Conservation (phyloP, 305 asterid species). For the Fraxinus sp. region DNA sequence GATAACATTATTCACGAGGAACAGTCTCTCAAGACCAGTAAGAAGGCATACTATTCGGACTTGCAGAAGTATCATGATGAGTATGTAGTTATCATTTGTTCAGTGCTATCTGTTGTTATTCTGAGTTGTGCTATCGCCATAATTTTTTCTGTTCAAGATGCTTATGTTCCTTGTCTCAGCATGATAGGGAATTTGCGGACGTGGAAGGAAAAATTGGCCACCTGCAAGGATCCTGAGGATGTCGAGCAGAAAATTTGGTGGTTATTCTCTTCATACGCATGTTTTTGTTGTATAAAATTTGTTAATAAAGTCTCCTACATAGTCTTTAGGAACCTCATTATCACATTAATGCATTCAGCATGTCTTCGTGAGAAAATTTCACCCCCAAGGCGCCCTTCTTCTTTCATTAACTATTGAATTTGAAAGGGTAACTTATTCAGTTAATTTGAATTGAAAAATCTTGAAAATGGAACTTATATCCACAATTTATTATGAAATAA, state of each 20-base stretch:
- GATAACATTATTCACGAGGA: slow-evolving; percentile 60
- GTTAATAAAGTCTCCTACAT: neutral
- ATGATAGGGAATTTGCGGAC: slow-evolving; percentile 37
- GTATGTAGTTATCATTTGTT: slow-evolving; percentile 41
- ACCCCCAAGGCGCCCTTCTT: neutral
- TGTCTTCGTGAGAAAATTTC: neutral
- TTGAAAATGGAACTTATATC: neutral
- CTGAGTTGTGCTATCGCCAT: slow-evolving; percentile 15
- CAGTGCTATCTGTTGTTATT: slow-evolving; percentile 1
- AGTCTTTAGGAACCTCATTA: neutral
- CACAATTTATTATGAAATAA: too few species aligned
- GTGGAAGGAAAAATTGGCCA: slow-evolving; percentile 35
- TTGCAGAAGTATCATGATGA: slow-evolving; percentile 66
- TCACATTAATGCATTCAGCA: neutral
- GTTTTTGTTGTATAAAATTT: neutral
- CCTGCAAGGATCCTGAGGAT: slow-evolving; percentile 44
- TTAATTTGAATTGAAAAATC: neutral
- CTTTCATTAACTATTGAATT: neutral
- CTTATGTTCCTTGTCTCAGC: slow-evolving; percentile 34
- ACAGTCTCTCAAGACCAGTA: slow-evolving; percentile 54
- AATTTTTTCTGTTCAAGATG: slow-evolving; percentile 19
- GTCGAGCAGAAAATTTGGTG: slow-evolving; percentile 34
- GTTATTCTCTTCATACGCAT: slow-evolving; percentile 12
- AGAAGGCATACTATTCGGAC: slow-evolving; percentile 59
- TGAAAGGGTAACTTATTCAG: neutral